Base-by-base conservation (phyloP, 768 basidiomycete genomes). In the Hemileccinum rubropunctum region DNA sequence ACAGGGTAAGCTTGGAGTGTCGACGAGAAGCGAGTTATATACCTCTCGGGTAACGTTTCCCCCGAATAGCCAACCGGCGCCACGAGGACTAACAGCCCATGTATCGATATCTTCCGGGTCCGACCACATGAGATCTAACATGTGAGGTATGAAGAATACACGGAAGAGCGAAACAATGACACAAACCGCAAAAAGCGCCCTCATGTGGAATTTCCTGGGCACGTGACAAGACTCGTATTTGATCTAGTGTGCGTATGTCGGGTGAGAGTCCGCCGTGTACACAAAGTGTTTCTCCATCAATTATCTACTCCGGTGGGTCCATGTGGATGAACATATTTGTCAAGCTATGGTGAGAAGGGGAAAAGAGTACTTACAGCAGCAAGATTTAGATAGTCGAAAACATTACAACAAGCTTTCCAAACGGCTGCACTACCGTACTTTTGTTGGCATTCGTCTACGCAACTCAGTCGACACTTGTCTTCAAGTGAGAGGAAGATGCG, bases 131-230 rank as follows among this genome's bases (percentile, higher is more conserved):
- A 98, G 80, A 64, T 98, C 93, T 93, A 45, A 9, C 40, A 27
- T 14, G 8, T 8, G 28, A 30, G 2, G 38, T 26, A 32, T 34
- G 38, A 52, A 15, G 11, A n/a, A 37, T 5, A 38, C 27, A 18
- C 43, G 27, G 23, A 28, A 9, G 28, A 20, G 39, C 41, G 36
- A 13, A 14, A 12, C 23, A 13, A 40, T 21, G 21, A 13, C 9
- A 59, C 81, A 27, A 59, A 86, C 88, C 88, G 58, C 95, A 98
- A 74, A 98, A 98, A 8, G 95, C 88, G n/a, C 95, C 95, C 66
- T 98, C 95, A 66, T 98, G 95, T 2, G 95, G 95, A 40, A 98
- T 95, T 67, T 98, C 95, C 62, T 98, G 94, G n/a, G 92, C 91
- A 48, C 95, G 77, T 3, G 92, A 90, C 37, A 98, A 75, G 6